A percentile compares a stretch with the other conserved stretches of the same genome.
These are phyloP conservation scores for Thymus mandschuricus DNA, from an alignment of 257 asterid species.

Conservation along the genomic window DNA sequence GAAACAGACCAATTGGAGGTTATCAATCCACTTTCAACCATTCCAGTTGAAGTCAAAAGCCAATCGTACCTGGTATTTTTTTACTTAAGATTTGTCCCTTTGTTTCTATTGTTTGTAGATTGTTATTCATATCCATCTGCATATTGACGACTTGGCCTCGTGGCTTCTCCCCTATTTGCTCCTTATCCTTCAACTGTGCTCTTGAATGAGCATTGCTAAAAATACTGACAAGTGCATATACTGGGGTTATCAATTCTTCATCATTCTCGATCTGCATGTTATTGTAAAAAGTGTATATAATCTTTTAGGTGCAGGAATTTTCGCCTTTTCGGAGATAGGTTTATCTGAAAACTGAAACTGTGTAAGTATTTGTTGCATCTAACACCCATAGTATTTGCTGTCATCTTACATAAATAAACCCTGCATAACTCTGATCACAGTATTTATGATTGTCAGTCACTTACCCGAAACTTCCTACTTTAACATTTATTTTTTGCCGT, in stretches of 20 bases:
- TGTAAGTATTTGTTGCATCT: no score
- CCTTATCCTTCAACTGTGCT: neutral
- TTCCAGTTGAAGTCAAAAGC: slow-evolving; percentile 42
- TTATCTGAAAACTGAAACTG: neutral
- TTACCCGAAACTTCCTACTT: neutral
- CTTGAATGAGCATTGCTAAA: neutral
- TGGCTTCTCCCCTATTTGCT: neutral
- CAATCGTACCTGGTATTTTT: slow-evolving; percentile 43
- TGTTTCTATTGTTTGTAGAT: neutral
- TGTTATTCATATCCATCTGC: neutral
- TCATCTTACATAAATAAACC: neutral
- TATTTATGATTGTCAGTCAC: neutral
- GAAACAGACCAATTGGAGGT: slow-evolving; percentile 13
- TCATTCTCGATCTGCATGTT: neutral
- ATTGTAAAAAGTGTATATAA: neutral
- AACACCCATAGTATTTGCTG: neutral
- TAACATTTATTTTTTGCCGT: neutral
- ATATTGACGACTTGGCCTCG: neutral
- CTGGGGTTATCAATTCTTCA: neutral
- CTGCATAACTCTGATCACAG: neutral
- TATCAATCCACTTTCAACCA: slow-evolving; percentile 16
- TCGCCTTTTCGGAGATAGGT: neutral
- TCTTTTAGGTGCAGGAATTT: neutral
- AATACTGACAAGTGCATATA: no score
- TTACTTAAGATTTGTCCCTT: neutral